Evolutionary conservation across 1,139 yeast genomes (phyloP).

Genomic region (Kurtzmaniella quercitrusa): DNA sequence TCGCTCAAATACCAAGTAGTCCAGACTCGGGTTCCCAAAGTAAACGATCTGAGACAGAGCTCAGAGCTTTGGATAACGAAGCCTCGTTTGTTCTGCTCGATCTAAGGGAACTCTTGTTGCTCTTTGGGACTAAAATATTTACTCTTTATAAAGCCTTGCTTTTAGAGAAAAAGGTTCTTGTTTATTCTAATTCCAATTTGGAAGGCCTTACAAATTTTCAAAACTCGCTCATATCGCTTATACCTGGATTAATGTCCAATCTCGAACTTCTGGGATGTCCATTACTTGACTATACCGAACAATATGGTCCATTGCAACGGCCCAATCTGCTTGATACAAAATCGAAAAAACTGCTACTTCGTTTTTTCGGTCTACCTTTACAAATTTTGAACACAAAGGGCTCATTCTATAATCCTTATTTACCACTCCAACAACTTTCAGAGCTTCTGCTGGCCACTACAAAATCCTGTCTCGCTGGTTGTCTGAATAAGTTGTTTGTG

Average conservation of each 20-base stretch:
- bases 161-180: conserved; percentile 64
- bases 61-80: conserved; percentile 20
- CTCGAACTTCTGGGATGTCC: conserved; percentile 83
- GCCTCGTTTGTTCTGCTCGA: conserved; percentile 71
- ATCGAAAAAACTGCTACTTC: conserved; percentile 70
- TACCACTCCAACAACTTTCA: conserved; percentile 85
- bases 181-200: conserved; percentile 74
- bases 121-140: conserved; percentile 59
- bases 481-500: conserved; percentile 77
- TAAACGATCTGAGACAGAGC: conserved; percentile 8
- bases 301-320: conserved; percentile 45
- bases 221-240: conserved; percentile 64
- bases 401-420: conserved; percentile 86
- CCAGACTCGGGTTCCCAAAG: too few relatives aligned
- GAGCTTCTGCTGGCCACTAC: conserved; percentile 60
- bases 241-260: conserved; percentile 73
- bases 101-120: conserved; percentile 58
- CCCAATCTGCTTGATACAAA: conserved; percentile 76
- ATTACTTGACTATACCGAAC: conserved; percentile 52
- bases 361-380: conserved; percentile 84
- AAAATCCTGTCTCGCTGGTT: conserved; percentile 73
- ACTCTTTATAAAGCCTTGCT: conserved; percentile 72
- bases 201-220: conserved; percentile 78
- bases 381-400: conserved; percentile 79
- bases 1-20: too few relatives aligned